Conservation (phyloP, 306 rosid species). For the Elaeagnus macrophylla region DNA sequence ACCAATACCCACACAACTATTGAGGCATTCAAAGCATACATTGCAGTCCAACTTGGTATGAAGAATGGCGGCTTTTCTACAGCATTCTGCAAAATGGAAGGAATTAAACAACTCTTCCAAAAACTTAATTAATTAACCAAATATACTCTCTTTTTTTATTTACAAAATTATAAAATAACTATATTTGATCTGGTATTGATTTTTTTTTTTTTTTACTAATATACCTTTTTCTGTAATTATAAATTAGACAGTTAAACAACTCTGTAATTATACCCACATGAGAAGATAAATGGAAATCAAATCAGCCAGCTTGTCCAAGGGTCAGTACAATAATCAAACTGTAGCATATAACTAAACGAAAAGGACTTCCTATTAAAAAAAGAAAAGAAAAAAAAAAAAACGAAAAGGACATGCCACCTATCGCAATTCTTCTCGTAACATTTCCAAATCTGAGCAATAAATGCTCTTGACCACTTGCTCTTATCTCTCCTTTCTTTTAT, state of each 20-base stretch:
- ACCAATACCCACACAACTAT: conserved; percentile 71
- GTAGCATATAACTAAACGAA: conserved; percentile 56
- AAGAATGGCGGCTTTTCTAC: conserved; percentile 88
- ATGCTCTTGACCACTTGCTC: conserved; percentile 41
- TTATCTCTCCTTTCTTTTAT: background rate
- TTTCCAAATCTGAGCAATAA: conserved; percentile 51
- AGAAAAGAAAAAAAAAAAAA: no score
- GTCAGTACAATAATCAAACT: conserved; percentile 26
- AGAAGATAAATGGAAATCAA: conserved; percentile 14
- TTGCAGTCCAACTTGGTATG: conserved; percentile 76
- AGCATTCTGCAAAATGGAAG: conserved; percentile 50
- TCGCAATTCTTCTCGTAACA: conserved; percentile 30
- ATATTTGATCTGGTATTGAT: no score
- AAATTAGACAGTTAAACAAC: no score
- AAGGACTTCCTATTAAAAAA: conserved; percentile 46
- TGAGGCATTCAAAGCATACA: conserved; percentile 60
- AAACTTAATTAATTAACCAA: no score
- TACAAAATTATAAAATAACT: no score
- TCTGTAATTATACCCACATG: no score
- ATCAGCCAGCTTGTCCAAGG: conserved; percentile 32
- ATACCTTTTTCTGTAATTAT: background rate
- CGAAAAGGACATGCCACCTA: conserved; percentile 34
- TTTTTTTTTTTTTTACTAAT: background rate
- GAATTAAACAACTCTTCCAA: background rate
- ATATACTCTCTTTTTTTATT: no score